A percentile compares a stretch with the other conserved stretches of the same genome.
Evolutionary conservation across 768 basidiomycete species (phyloP).

Genomic region (Tylopilus sp.): DNA sequence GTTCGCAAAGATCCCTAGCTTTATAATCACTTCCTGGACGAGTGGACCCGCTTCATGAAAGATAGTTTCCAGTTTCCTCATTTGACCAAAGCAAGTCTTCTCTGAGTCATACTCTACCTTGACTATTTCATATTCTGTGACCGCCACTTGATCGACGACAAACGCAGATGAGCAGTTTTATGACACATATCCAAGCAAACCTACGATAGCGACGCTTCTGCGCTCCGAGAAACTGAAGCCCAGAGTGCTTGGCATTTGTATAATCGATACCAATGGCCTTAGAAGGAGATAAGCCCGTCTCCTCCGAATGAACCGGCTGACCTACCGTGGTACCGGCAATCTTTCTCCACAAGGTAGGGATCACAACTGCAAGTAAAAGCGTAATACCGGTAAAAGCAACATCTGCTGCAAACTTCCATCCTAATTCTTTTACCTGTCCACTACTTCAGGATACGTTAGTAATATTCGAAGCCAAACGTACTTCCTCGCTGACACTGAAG

Average conservation of each 20-base stretch:
- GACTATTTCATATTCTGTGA: background rate
- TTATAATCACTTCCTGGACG: conserved; percentile 17
- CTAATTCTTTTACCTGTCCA: conserved; percentile 16
- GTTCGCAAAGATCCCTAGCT: conserved; percentile 16
- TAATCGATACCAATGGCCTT: conserved; percentile 9
- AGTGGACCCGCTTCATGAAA: conserved; percentile 12
- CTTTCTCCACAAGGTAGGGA: conserved; percentile 9
- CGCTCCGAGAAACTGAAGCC: conserved; percentile 7
- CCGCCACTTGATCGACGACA: conserved; percentile 15
- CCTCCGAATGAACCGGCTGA: background rate
- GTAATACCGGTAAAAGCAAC: conserved; percentile 13
- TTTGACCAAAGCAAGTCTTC: conserved; percentile 12
- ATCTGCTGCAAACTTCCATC: conserved; percentile 15
- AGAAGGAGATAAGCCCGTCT: background rate
- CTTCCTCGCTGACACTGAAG: conserved; percentile 18
- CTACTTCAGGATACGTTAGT: background rate
- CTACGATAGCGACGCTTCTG: conserved; percentile 5
- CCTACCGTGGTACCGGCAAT: conserved; percentile 6
- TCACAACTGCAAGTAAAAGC: conserved; percentile 12
- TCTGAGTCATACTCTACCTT: conserved; percentile 14
- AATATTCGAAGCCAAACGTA: background rate
- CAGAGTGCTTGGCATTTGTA: conserved; percentile 1
- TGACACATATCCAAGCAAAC: background rate
- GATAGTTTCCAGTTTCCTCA: conserved; percentile 11
- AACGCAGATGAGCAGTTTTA: background rate